A percentile compares a stretch with the other conserved stretches of the same genome.
Conservation (phyloP, 768 basidiomycete genomes). For the Suillus plorans region DNA sequence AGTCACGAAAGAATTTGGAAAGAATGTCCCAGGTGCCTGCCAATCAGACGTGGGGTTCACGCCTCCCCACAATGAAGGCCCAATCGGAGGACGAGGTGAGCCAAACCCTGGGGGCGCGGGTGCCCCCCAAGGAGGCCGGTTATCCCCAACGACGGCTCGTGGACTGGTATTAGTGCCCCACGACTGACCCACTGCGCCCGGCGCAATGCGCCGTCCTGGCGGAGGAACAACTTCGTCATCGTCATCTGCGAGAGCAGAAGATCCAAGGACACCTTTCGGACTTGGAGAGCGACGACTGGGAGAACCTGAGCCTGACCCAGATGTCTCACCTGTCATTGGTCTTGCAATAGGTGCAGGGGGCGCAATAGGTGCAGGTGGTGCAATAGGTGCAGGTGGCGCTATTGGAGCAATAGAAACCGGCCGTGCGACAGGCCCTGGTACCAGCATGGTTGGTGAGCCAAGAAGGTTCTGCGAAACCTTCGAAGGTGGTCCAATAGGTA, state of each 20-base stretch:
- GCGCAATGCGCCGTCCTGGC: conserved; percentile 42
- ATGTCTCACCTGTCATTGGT: conserved; percentile 37
- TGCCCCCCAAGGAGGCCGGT: conserved; percentile 48
- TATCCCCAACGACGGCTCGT: conserved; percentile 39
- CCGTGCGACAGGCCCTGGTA: conserved; percentile 58
- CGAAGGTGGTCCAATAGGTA: conserved; percentile 60
- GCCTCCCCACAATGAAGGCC: conserved; percentile 42
- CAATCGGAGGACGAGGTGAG: conserved; percentile 34
- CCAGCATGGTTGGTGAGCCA: conserved; percentile 40
- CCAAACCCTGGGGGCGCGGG: conserved; percentile 38
- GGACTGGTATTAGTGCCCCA: conserved; percentile 51
- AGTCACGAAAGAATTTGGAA: conserved; percentile 45
- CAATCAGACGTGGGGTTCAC: conserved; percentile 44
- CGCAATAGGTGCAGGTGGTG: conserved; percentile 65
- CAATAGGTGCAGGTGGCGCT: conserved; percentile 73
- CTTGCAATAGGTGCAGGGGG: conserved; percentile 66
- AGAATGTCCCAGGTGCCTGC: conserved; percentile 50
- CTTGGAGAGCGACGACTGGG: conserved; percentile 50
- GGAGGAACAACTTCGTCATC: conserved; percentile 75
- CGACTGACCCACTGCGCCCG: conserved; percentile 42
- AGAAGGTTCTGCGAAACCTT: conserved; percentile 34
- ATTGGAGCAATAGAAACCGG: conserved; percentile 40
- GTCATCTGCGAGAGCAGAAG: conserved; percentile 74
- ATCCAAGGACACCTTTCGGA: conserved; percentile 70
- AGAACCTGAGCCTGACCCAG: conserved; percentile 62